Evolutionary conservation across 495 filamentous ascomycete species (phyloP).

Genomic region (Recurvomyces mirabilis): DNA sequence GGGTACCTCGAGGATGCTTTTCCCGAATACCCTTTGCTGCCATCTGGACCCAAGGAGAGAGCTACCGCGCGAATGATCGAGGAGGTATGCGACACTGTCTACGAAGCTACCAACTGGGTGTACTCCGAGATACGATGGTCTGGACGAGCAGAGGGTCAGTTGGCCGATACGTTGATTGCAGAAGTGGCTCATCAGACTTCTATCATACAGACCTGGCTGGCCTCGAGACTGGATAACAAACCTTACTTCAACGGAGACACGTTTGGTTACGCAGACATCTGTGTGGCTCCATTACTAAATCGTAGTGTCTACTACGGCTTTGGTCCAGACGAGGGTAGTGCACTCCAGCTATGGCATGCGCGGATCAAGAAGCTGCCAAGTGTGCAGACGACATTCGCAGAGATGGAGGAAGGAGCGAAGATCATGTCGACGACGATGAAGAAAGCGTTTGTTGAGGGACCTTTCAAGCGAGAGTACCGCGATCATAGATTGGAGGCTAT

Average conservation of each 20-base stretch:
- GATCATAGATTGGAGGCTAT: conserved; percentile 17
- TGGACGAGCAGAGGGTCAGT: conserved; percentile 7
- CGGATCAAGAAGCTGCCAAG: conserved; percentile 4
- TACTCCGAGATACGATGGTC: conserved; percentile 6
- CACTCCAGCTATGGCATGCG: conserved; percentile 10
- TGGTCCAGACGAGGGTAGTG: conserved; percentile 3
- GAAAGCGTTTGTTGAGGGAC: conserved; percentile 5
- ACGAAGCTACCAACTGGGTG: conserved; percentile 18
- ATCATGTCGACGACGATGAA: conserved; percentile 4
- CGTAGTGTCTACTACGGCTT: conserved; percentile 9
- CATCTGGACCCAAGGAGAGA: conserved; percentile 1
- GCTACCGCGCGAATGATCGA: conserved; percentile 16
- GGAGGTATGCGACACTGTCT: conserved; percentile 8
- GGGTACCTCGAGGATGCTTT: conserved; percentile 17
- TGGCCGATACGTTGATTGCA: background rate
- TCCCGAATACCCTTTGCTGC: conserved; percentile 7
- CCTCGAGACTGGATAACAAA: conserved; percentile 4
- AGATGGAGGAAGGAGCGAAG: conserved; percentile 10
- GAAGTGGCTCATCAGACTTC: conserved; percentile 3
- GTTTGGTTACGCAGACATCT: conserved; percentile 14
- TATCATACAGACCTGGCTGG: conserved; percentile 7
- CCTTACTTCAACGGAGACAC: conserved; percentile 12
- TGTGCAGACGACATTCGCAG: conserved; percentile 27
- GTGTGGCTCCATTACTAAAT: conserved; percentile 12
- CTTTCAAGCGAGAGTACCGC: conserved; percentile 7